Conservation (phyloP, 805 yeast genomes). For the Myxozyma neotropica region DNA sequence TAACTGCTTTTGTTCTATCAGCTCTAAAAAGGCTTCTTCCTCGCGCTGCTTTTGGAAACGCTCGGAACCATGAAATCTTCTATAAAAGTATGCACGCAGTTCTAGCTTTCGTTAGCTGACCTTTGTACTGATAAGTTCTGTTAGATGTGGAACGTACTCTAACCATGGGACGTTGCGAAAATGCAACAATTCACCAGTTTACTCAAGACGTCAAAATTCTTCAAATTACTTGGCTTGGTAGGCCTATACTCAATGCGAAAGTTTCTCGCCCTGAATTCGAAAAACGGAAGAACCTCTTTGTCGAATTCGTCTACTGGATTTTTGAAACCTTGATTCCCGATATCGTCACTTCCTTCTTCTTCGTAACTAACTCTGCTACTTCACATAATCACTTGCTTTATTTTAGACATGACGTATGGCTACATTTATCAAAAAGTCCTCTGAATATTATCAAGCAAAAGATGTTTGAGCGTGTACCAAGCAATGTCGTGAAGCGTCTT, state of each 20-base stretch:
- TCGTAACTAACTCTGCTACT: slow-evolving; percentile 62
- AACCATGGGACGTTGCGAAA: slow-evolving; percentile 45
- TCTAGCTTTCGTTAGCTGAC: neutral
- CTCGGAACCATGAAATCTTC: neutral
- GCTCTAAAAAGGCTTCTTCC: slow-evolving; percentile 20
- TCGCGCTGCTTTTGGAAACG: slow-evolving; percentile 11
- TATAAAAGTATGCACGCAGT: slow-evolving; percentile 2
- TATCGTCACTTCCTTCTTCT: slow-evolving; percentile 59
- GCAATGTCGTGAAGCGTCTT: slow-evolving; percentile 36
- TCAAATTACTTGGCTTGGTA: slow-evolving; percentile 61
- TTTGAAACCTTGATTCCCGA: slow-evolving; percentile 51
- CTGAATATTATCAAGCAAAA: slow-evolving; percentile 37
- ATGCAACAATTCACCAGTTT: slow-evolving; percentile 43
- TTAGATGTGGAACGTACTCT: slow-evolving; percentile 41
- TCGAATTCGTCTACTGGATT: slow-evolving; percentile 60
- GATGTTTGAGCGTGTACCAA: slow-evolving; percentile 23
- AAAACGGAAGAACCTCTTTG: slow-evolving; percentile 46
- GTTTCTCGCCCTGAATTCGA: slow-evolving; percentile 47
- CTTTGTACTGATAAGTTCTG: neutral
- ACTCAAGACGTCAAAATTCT: slow-evolving; percentile 46
- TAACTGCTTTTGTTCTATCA: slow-evolving; percentile 12
- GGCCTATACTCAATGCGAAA: slow-evolving; percentile 27
- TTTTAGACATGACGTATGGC: slow-evolving; percentile 66
- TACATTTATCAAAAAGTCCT: slow-evolving; percentile 47
- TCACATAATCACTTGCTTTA: slow-evolving; percentile 47